phyloP scores from a whole-genome alignment of 805 yeast genomes.

The Metschnikowia matae region DNA sequence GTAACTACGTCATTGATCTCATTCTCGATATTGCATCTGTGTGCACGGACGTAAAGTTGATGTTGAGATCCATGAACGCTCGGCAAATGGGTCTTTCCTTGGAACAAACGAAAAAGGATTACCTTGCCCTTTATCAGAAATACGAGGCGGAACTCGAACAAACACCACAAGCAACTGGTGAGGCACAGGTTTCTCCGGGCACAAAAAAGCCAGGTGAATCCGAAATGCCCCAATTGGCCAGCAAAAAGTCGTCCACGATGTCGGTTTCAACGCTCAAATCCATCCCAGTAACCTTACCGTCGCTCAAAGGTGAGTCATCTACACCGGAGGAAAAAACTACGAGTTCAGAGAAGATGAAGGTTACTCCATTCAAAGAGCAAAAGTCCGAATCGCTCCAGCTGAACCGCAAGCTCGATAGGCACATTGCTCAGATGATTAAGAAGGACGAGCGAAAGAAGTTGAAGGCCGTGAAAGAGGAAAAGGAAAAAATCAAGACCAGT shows the following conservation, averaged over 20 bases:
- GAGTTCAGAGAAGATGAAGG: constrained; percentile 4
- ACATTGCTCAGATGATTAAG: constrained; percentile 30
- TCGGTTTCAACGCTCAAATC: constrained; percentile 12
- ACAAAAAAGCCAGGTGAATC: constrained; percentile 21
- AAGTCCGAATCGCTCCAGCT: constrained; percentile 17
- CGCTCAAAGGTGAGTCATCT: neutral
- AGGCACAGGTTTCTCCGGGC: constrained; percentile 9
- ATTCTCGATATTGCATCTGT: constrained; percentile 60
- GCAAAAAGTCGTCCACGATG: constrained; percentile 4
- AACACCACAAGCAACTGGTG: constrained; percentile 8
- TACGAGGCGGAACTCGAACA: constrained; percentile 16
- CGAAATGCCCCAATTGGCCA: constrained; percentile 14
- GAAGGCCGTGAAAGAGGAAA: constrained; percentile 16
- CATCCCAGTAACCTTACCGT: neutral
- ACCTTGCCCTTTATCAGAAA: constrained; percentile 13
- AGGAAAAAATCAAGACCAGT: constrained; percentile 6
- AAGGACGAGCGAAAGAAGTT: constrained; percentile 27
- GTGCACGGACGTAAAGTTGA: constrained; percentile 60
- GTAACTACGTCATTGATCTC: constrained; percentile 51
- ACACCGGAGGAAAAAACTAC: neutral
- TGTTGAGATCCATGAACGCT: constrained; percentile 53
- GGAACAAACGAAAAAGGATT: constrained; percentile 22
- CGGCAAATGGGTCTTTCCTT: constrained; percentile 44
- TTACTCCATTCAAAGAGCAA: constrained; percentile 30
- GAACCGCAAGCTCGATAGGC: constrained; percentile 30